Evolutionary conservation across 345 rosid species (phyloP).

Genomic region (Nephelium lappaceum): DNA sequence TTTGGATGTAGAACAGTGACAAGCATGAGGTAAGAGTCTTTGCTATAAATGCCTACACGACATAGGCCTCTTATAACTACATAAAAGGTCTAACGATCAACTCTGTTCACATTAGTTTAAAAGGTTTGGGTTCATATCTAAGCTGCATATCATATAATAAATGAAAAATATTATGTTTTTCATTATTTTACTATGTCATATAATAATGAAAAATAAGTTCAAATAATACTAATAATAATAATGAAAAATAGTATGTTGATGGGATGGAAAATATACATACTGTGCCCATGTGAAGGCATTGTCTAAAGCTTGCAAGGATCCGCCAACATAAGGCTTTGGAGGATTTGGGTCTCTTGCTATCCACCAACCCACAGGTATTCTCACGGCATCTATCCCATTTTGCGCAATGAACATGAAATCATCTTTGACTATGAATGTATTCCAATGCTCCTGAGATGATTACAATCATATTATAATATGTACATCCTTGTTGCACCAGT

Average conservation of each 20-base stretch:
- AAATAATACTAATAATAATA: too few relatives aligned
- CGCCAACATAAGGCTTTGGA: conserved; percentile 57
- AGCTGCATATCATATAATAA: too few relatives aligned
- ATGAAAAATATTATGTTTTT: too few relatives aligned
- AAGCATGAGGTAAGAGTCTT: background rate
- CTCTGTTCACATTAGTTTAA: too few relatives aligned
- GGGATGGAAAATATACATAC: conserved; percentile 28
- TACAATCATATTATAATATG: background rate
- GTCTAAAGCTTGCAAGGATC: conserved; percentile 58
- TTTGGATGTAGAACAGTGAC: background rate
- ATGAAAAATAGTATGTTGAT: background rate
- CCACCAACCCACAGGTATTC: conserved; percentile 80
- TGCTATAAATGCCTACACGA: too few relatives aligned
- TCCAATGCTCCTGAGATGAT: conserved; percentile 57
- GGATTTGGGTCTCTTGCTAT: conserved; percentile 61
- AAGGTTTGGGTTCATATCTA: too few relatives aligned
- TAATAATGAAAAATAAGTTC: too few relatives aligned
- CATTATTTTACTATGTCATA: background rate
- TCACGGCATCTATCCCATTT: conserved; percentile 53
- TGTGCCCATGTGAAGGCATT: conserved; percentile 64
- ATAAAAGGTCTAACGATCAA: too few relatives aligned
- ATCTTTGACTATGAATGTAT: conserved; percentile 54
- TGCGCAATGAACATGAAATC: conserved; percentile 60
- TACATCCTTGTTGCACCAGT: too few relatives aligned
- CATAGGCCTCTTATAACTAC: background rate